Evolutionary conservation across 768 basidiomycete species (phyloP).

Genomic region (Filobasidium wieringae): DNA sequence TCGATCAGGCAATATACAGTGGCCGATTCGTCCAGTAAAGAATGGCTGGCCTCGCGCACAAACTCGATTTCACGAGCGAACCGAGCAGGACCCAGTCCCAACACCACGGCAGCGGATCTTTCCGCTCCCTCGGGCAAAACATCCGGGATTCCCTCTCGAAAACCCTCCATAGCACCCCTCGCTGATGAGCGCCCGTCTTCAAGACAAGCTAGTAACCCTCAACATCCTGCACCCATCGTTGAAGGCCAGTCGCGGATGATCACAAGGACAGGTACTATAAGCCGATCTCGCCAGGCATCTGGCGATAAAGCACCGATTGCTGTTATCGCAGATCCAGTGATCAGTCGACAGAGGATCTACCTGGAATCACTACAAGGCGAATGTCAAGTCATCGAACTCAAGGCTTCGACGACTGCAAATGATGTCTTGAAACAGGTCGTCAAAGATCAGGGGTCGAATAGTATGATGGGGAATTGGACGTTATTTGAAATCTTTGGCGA

Average conservation of each 20-base stretch:
- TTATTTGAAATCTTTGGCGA: slow-evolving; percentile 80
- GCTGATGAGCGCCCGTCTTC: not conserved
- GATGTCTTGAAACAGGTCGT: not conserved
- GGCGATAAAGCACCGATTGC: not conserved
- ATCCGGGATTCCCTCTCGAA: not conserved
- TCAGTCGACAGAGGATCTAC: not conserved
- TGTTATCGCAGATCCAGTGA: not conserved
- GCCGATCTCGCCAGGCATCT: not conserved
- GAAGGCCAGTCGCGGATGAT: too few species aligned
- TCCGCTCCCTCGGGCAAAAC: not conserved
- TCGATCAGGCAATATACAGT: not conserved
- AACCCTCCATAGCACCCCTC: not conserved
- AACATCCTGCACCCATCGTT: not conserved
- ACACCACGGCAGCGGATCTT: not conserved
- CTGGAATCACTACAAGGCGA: slow-evolving; percentile 2
- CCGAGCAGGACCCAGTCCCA: not conserved
- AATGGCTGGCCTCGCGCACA: not conserved
- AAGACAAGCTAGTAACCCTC: not conserved
- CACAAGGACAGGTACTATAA: too few species aligned
- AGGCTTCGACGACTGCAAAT: slow-evolving; percentile 1
- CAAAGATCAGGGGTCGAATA: not conserved
- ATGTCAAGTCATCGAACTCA: not conserved
- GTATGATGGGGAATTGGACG: slow-evolving; percentile 50
- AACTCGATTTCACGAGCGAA: not conserved
- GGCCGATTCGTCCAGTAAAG: not conserved